These are phyloP conservation scores for Clonostachys rosea DNA, from an alignment of 2,329 filamentous ascomycete genomes.

Conservation along the genomic window DNA sequence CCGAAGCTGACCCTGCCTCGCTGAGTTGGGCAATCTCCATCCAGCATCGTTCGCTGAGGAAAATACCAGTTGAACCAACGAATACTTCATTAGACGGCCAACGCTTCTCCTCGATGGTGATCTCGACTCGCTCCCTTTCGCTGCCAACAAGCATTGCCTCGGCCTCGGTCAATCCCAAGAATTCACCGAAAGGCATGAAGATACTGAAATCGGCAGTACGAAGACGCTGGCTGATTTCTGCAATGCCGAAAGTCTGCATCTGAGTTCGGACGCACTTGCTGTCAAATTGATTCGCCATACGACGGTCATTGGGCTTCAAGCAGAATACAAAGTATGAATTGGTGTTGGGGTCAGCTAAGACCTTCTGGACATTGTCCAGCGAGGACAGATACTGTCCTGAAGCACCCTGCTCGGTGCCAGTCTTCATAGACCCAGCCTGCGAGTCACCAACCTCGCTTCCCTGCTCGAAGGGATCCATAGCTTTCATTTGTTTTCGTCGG, in stretches of 20 bases:
- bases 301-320: constrained; percentile 91
- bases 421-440: constrained; percentile 34
- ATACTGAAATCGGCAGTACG: constrained; percentile 92
- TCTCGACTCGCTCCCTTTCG: constrained; percentile 86
- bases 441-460: constrained; percentile 42
- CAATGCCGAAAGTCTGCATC: constrained; percentile 91
- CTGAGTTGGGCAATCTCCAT: constrained; percentile 77
- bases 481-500: constrained; percentile 33
- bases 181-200: constrained; percentile 94
- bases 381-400: constrained; percentile 88
- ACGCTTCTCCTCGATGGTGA: constrained; percentile 84
- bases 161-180: constrained; percentile 80
- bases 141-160: constrained; percentile 86
- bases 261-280: constrained; percentile 97
- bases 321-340: constrained; percentile 98
- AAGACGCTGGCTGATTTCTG: constrained; percentile 91
- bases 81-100: constrained; percentile 92
- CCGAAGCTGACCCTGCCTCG: constrained; percentile 52
- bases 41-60: constrained; percentile 95
- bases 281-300: constrained; percentile 98
- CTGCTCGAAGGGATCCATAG: constrained; percentile 40
- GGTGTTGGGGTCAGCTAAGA: constrained; percentile 73
- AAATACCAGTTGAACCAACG: constrained; percentile 88
- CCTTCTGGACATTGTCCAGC: constrained; percentile 86
- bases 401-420: constrained; percentile 71